These are phyloP conservation scores for Marsdenia floribunda DNA, from an alignment of 257 asterid genomes.

Conservation along the genomic window DNA sequence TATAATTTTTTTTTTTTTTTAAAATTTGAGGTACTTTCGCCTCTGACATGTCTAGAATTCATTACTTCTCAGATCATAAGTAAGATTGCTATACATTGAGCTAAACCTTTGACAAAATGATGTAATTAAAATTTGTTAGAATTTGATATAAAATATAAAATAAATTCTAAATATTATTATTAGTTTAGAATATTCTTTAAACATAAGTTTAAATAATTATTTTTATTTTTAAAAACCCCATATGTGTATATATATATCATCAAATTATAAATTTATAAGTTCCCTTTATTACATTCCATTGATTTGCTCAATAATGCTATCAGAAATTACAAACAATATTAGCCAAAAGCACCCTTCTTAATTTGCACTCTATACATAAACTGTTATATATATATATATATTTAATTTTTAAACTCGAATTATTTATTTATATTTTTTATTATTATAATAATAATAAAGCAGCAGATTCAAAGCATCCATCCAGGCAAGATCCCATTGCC, in stretches of 20 bases:
- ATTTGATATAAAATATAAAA: no score
- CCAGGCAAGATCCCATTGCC: slow-evolving; percentile 34
- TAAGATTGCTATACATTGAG: no score
- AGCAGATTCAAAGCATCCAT: slow-evolving; percentile 36
- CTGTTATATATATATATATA: not conserved
- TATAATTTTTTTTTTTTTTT: no score
- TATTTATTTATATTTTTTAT: not conserved
- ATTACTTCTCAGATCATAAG: no score
- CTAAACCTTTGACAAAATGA: no score
- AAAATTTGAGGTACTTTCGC: no score
- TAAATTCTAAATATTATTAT: no score
- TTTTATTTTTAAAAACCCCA: no score
- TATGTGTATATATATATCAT: not conserved
- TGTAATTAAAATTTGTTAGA: no score
- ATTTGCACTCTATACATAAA: not conserved
- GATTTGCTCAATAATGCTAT: not conserved
- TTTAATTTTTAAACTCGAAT: not conserved
- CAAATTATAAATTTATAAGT: not conserved
- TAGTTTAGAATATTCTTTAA: no score
- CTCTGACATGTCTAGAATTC: no score
- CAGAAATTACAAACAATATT: not conserved
- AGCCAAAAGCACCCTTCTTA: not conserved
- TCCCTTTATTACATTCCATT: not conserved
- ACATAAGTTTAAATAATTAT: no score
- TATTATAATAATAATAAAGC: not conserved